Evolutionary conservation across 768 basidiomycete species (phyloP).

Genomic region (Suillus americanus): DNA sequence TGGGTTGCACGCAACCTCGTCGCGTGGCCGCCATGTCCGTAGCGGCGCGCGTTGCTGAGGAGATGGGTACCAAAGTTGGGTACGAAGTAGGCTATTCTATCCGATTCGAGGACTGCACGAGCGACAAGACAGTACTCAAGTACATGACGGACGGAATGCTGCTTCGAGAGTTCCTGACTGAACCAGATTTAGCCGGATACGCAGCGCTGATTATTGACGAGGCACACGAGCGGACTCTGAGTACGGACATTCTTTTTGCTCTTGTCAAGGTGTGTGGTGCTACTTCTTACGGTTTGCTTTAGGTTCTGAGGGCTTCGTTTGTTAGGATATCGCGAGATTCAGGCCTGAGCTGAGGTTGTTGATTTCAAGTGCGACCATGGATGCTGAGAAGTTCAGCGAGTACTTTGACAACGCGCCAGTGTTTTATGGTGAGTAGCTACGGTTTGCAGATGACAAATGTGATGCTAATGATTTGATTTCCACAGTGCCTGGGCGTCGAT

Average conservation of each 20-base stretch:
- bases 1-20: slow-evolving; percentile 94
- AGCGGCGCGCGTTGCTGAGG: slow-evolving; percentile 97
- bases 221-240: slow-evolving; percentile 95
- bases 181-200: slow-evolving; percentile 94
- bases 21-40: slow-evolving; percentile 99
- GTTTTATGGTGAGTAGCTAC: slow-evolving; percentile 70
- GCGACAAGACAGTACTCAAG: slow-evolving; percentile 97
- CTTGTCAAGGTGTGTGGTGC: slow-evolving; percentile 85
- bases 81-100: slow-evolving; percentile 99
- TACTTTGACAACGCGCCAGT: slow-evolving; percentile 97
- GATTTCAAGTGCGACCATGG: slow-evolving; percentile 96
- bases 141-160: slow-evolving; percentile 99
- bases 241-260: slow-evolving; percentile 98
- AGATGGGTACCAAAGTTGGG: slow-evolving; percentile 96
- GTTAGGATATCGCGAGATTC: slow-evolving; percentile 93
- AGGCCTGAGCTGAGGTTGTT: slow-evolving; percentile 90
- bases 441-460: neutral
- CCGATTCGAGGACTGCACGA: slow-evolving; percentile 98
- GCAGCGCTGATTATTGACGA: slow-evolving; percentile 97
- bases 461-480: slow-evolving; percentile 12
- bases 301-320: slow-evolving; percentile 25
- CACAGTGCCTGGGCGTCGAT: slow-evolving; percentile 92
- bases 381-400: slow-evolving; percentile 96
- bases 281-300: slow-evolving; percentile 10
- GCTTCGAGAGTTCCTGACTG: slow-evolving; percentile 93